A percentile compares a stretch with the other conserved stretches of the same genome.
Evolutionary conservation across 345 rosid genomes (phyloP).

Genomic region (Lepidium africanum): DNA sequence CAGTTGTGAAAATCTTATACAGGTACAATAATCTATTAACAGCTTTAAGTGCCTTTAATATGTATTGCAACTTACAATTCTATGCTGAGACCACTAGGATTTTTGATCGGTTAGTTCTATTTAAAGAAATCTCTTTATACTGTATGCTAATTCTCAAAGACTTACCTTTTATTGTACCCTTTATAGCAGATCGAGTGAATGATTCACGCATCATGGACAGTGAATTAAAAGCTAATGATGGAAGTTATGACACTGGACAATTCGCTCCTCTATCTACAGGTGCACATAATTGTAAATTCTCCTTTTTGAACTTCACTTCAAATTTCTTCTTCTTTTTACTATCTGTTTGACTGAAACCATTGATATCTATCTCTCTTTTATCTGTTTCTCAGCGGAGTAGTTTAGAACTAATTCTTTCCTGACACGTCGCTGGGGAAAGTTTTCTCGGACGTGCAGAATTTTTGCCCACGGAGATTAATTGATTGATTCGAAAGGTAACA

Average conservation of each 20-base stretch:
- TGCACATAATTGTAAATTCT: not conserved
- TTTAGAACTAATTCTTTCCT: conserved; percentile 5
- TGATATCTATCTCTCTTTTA: not conserved
- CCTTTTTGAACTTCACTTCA: not conserved
- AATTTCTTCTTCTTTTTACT: not conserved
- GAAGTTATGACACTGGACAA: not conserved
- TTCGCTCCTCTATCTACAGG: not conserved
- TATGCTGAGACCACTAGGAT: not conserved
- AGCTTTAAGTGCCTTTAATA: not conserved
- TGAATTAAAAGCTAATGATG: not conserved
- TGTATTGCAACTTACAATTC: not conserved
- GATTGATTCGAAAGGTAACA: not conserved
- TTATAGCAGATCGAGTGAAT: not conserved
- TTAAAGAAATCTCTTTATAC: not conserved
- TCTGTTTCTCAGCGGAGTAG: conserved; percentile 3
- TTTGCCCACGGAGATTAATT: not conserved
- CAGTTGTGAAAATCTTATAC: not conserved
- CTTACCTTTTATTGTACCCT: not conserved
- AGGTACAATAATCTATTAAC: not conserved
- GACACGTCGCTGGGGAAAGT: not conserved
- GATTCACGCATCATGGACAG: not conserved
- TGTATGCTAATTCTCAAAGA: not conserved
- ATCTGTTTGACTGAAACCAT: not conserved
- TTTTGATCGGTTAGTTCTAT: not conserved
- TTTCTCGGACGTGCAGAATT: conserved; percentile 1